These are phyloP conservation scores for Coemansia sp. DNA, from an alignment of 192 early-diverging fungal genomes.

Conservation along the genomic window DNA sequence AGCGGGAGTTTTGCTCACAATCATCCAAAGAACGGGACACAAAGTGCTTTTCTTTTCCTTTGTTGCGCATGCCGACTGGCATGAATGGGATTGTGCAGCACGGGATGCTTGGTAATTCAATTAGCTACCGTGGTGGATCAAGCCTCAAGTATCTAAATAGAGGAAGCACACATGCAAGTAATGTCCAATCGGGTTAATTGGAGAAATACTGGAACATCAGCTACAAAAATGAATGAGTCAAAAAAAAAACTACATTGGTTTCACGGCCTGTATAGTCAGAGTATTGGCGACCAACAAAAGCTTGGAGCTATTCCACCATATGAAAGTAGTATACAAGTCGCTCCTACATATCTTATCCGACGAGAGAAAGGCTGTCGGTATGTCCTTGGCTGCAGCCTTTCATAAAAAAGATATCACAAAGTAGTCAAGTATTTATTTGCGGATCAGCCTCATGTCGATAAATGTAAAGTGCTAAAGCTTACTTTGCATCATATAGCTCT, in stretches of 20 bases:
- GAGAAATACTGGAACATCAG: no score
- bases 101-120: background rate
- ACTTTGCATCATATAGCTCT: no score
- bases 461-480: no score
- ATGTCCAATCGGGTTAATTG: background rate
- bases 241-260: no score
- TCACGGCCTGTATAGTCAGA: conserved; percentile 78
- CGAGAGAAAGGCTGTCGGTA: conserved; percentile 92
- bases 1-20: no score
- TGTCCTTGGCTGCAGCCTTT: conserved; percentile 41
- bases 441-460: background rate
- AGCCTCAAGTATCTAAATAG: background rate
- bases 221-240: no score
- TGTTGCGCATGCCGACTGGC: background rate
- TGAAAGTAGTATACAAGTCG: conserved; percentile 78
- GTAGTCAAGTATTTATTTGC: background rate
- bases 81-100: background rate
- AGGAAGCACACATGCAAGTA: background rate
- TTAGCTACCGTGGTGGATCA: background rate
- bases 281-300: conserved; percentile 58
- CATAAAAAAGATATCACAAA: conserved; percentile 4
- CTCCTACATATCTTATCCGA: conserved; percentile 69
- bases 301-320: conserved; percentile 69
- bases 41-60: background rate
- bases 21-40: no score